Percentiles rank a stretch among this genome's conserved stretches.
Evolutionary conservation across 2,329 filamentous ascomycete species (phyloP).

Genomic region (Xylariaceae sp.): DNA sequence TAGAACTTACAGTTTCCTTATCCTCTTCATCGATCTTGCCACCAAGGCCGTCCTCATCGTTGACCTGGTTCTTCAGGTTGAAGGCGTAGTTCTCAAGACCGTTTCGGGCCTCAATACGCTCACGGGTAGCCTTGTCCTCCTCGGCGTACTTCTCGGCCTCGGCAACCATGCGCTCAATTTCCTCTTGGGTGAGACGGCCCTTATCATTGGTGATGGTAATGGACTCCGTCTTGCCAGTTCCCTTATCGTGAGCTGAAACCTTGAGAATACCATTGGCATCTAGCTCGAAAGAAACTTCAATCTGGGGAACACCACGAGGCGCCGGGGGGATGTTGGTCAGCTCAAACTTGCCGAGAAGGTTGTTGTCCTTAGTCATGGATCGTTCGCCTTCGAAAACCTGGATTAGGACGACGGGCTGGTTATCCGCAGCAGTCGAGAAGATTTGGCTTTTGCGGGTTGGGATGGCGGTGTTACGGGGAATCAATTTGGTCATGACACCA

Average conservation of each 20-base stretch:
- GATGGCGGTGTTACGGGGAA: slow-evolving; percentile 91
- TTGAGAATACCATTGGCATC: slow-evolving; percentile 98
- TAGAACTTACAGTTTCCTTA: slow-evolving; percentile 82
- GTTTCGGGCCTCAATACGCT: slow-evolving; percentile 96
- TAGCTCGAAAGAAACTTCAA: slow-evolving; percentile 97
- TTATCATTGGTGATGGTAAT: slow-evolving; percentile 99
- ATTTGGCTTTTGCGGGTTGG: slow-evolving; percentile 97
- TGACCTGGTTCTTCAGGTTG: slow-evolving; percentile 98
- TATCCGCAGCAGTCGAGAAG: slow-evolving; percentile 95
- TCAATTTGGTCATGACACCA: slow-evolving; percentile 97
- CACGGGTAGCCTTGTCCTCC: slow-evolving; percentile 97
- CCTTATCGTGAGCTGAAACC: slow-evolving; percentile 96
- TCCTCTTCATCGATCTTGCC: slow-evolving; percentile 99
- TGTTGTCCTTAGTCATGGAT: slow-evolving; percentile 95
- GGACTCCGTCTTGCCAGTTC: slow-evolving; percentile 93
- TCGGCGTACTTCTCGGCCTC: slow-evolving; percentile 99
- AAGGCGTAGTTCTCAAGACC: slow-evolving; percentile 99
- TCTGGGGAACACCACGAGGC: slow-evolving; percentile 95
- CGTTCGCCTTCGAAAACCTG: slow-evolving; percentile 96
- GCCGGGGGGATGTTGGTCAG: slow-evolving; percentile 94
- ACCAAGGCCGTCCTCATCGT: slow-evolving; percentile 94
- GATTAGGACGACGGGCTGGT: slow-evolving; percentile 94
- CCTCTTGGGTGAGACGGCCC: slow-evolving; percentile 92
- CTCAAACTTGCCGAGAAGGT: slow-evolving; percentile 97
- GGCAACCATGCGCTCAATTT: slow-evolving; percentile 98